These are phyloP conservation scores for Sugiyamaella novakii DNA, from an alignment of 1,139 yeast species.

Conservation along the genomic window DNA sequence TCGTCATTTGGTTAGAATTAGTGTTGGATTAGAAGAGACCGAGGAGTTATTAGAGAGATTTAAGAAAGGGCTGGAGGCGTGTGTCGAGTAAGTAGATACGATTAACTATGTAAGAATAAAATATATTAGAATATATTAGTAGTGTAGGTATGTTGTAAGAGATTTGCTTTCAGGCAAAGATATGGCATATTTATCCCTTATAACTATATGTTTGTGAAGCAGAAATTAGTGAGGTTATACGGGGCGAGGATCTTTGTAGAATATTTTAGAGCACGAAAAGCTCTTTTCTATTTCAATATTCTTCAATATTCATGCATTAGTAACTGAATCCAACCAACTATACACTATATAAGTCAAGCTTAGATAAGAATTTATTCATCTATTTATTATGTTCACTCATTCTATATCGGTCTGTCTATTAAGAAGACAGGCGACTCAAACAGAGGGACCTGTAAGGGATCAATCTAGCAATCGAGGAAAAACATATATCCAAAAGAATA, in stretches of 20 bases:
- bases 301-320: too few relatives aligned
- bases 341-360: too few relatives aligned
- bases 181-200: too few relatives aligned
- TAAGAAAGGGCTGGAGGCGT: conserved; percentile 39
- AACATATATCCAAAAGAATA: background rate
- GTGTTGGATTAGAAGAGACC: conserved; percentile 67
- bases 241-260: too few relatives aligned
- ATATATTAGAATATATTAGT: background rate
- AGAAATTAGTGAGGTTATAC: too few relatives aligned
- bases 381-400: conserved; percentile 32
- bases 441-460: conserved; percentile 29
- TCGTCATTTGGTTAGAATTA: conserved; percentile 72
- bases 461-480: conserved; percentile 20
- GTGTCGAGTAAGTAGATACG: conserved; percentile 4
- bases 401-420: conserved; percentile 36
- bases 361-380: too few relatives aligned
- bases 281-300: too few relatives aligned
- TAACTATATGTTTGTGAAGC: too few relatives aligned
- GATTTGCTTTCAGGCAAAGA: too few relatives aligned
- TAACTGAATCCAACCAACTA: too few relatives aligned
- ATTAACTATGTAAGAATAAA: conserved; percentile 1
- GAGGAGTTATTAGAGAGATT: conserved; percentile 47
- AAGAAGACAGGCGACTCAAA: conserved; percentile 37
- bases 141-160: too few relatives aligned
- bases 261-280: too few relatives aligned